Base-by-base conservation (phyloP, 129 eudicot genomes). In the Tagetes patula region DNA sequence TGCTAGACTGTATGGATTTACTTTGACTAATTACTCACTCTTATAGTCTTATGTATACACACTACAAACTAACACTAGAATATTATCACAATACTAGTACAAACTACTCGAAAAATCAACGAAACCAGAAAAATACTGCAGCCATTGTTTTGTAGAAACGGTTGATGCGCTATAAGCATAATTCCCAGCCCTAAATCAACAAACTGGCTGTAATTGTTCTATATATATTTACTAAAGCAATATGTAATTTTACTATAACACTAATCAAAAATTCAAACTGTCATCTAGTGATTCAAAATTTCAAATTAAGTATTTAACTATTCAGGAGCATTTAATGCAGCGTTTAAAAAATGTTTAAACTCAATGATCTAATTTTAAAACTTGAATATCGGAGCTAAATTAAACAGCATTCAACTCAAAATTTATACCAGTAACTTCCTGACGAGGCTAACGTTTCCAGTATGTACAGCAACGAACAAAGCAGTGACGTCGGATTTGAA, bases 401-500 rank as follows among this genome's bases (percentile, higher is more conserved):
- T 4, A 31, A 77, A 53, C 12, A 9, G 45, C 27, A 45, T 0
- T 60, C 1, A 4, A 59, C 7, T 20, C 39, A 20, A 66, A 65
- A 10, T 11, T 58, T 53, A 64, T 89, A 94, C 98, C 93, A 94
- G 98, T 41, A 94, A 67, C 54, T 84, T 83, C 55, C 88, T 76
- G 0, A 88, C 85, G 69, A 94, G 88, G 36, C 74, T 52, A 41
- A 75, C 67, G 76, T 88, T 81, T 66, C 97, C 97, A 59, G 87
- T 79, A 69, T 75, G 80, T 54, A 74, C 98, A 48, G 98, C 97
- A 39, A 90, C 75, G 75, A 94, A 94, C 81, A 94, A 73, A 11
- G 97, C 81, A 50, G 97, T 87, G 36, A 85, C 97, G 31, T 94
- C 98, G 14, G 91, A 78, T n/a, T 83, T 85, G 33, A 90, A 75